Evolutionary conservation across 1,284 basidiomycete genomes (phyloP).

Genomic region (Papiliotrema fonsecae): DNA sequence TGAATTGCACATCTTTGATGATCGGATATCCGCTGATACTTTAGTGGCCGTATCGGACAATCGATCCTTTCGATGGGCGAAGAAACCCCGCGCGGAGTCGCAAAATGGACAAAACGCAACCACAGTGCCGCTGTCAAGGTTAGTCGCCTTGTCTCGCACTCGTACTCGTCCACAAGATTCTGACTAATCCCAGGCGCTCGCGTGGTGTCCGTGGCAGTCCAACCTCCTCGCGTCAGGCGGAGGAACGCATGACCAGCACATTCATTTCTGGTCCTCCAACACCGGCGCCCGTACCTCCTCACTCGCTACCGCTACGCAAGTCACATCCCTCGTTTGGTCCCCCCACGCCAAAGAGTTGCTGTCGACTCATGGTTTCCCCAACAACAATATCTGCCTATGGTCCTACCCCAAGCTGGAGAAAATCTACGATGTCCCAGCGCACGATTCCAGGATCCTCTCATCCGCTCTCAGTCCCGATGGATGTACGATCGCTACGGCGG

Average conservation of each 20-base stretch:
- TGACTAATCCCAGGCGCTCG: constrained; percentile 61
- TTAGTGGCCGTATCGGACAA: constrained; percentile 55
- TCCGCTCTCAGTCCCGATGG: constrained; percentile 80
- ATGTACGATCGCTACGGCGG: constrained; percentile 81
- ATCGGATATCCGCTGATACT: neutral
- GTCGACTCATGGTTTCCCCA: constrained; percentile 89
- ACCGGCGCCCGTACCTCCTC: constrained; percentile 83
- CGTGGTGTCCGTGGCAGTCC: constrained; percentile 97
- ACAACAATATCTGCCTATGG: constrained; percentile 53
- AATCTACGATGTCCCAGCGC: constrained; percentile 86
- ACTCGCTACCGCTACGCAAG: constrained; percentile 77
- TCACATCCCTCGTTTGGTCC: constrained; percentile 87
- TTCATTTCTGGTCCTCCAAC: constrained; percentile 88
- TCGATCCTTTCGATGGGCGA: constrained; percentile 41
- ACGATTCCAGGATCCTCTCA: constrained; percentile 82
- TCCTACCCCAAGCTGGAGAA: constrained; percentile 59
- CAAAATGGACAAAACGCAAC: constrained; percentile 88
- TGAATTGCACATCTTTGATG: constrained; percentile 21
- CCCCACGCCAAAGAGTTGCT: constrained; percentile 85
- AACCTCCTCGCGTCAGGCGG: constrained; percentile 89
- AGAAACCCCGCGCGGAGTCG: constrained; percentile 58
- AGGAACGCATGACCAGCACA: constrained; percentile 87
- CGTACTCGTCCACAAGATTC: neutral
- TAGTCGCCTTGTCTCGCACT: constrained; percentile 9
- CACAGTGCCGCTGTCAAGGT: constrained; percentile 94